Percentiles rank a stretch among this genome's conserved stretches.
phyloP scores from a whole-genome alignment of 2,329 filamentous ascomycete species.

The Bisporella sp. region DNA sequence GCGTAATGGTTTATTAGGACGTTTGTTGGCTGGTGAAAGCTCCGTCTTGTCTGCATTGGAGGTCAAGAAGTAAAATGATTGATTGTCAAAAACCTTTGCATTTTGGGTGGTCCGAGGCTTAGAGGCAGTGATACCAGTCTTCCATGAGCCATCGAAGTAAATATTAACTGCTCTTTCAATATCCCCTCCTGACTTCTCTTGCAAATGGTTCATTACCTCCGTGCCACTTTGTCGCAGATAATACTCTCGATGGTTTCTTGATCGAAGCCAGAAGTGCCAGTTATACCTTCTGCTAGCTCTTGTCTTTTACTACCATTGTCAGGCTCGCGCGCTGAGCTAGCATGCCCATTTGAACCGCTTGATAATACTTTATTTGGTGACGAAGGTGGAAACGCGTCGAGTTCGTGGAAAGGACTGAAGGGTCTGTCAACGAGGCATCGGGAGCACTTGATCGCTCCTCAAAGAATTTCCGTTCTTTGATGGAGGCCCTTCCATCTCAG shows the following conservation, averaged over 20 bases:
- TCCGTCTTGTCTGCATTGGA: constrained; percentile 21
- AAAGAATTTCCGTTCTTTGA: constrained; percentile 42
- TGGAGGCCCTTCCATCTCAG: constrained; percentile 36
- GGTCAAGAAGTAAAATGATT: constrained; percentile 17
- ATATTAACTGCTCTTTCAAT: constrained; percentile 60
- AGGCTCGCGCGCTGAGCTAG: too few species aligned
- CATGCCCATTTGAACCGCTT: too few species aligned
- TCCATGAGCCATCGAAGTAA: constrained; percentile 65
- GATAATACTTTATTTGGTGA: too few species aligned
- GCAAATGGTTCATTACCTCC: constrained; percentile 42
- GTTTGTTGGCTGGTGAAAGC: constrained; percentile 26
- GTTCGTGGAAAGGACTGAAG: constrained; percentile 17
- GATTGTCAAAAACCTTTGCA: constrained; percentile 16
- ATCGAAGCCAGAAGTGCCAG: constrained; percentile 38
- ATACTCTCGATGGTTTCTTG: constrained; percentile 51
- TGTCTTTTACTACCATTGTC: too few species aligned
- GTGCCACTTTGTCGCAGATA: constrained; percentile 48
- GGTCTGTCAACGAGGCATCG: constrained; percentile 14
- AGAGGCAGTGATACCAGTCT: constrained; percentile 19
- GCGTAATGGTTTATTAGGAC: constrained; percentile 1
- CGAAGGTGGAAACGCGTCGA: constrained; percentile 18
- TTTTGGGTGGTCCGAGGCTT: constrained; percentile 1
- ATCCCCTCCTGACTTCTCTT: constrained; percentile 47
- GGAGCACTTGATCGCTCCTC: constrained; percentile 25
- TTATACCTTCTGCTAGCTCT: too few species aligned